Evolutionary conservation across 2,329 filamentous ascomycete genomes (phyloP).

Genomic region (Penicillium sp.): DNA sequence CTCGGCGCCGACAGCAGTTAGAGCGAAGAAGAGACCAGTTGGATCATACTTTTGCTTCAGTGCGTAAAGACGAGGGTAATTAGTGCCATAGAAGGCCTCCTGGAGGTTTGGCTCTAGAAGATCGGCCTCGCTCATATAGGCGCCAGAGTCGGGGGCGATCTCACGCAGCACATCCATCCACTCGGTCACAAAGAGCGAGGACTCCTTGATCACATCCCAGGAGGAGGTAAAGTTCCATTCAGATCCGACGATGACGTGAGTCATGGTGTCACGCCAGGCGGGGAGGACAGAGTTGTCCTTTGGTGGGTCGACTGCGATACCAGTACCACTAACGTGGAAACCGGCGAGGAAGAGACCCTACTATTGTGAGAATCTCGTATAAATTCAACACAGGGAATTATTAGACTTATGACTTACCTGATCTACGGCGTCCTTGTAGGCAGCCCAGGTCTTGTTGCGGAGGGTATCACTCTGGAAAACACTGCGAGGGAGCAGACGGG

Average conservation of each 20-base stretch:
- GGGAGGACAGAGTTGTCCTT: conserved; percentile 42
- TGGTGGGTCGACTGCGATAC: conserved; percentile 17
- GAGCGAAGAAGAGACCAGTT: conserved; percentile 33
- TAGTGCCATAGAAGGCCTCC: conserved; percentile 38
- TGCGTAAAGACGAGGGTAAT: conserved; percentile 32
- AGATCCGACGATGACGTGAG: conserved; percentile 24
- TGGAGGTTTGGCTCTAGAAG: conserved; percentile 38
- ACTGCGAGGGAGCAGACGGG: conserved; percentile 21
- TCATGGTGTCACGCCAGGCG: conserved; percentile 47
- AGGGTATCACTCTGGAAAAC: conserved; percentile 18
- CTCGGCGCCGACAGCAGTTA: conserved; percentile 2
- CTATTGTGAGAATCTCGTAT: not conserved
- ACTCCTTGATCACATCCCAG: conserved; percentile 38
- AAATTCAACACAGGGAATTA: not conserved
- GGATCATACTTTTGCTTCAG: conserved; percentile 44
- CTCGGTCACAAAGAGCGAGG: conserved; percentile 37
- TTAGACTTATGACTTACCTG: conserved; percentile 5
- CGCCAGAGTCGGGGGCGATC: conserved; percentile 17
- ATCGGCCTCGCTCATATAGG: conserved; percentile 28
- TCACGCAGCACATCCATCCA: conserved; percentile 39
- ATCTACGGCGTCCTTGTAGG: conserved; percentile 17
- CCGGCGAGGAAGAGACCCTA: conserved; percentile 24
- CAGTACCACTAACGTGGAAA: conserved; percentile 23
- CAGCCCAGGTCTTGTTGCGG: conserved; percentile 12
- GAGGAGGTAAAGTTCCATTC: conserved; percentile 29